Conservation (phyloP, 2,329 filamentous ascomycete species). For the Pseudogymnoascus sp. region DNA sequence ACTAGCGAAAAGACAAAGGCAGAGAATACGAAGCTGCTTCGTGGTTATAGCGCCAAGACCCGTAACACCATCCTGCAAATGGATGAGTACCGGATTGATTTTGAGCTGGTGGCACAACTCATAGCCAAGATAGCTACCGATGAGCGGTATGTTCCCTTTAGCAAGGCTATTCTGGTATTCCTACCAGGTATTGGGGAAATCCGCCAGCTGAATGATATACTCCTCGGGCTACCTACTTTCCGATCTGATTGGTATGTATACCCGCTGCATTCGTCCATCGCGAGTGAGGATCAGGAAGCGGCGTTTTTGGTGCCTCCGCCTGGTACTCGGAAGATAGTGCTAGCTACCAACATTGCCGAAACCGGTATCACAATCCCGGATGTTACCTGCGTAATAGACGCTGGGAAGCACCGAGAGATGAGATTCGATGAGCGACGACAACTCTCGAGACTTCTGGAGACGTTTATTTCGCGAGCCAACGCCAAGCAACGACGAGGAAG, state of each 20-base stretch:
- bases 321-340: conserved; percentile 82
- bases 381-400: conserved; percentile 93
- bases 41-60: conserved; percentile 68
- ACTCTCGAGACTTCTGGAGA: conserved; percentile 81
- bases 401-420: conserved; percentile 96
- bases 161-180: conserved; percentile 89
- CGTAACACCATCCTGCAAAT: conserved; percentile 65
- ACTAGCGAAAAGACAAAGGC: conserved; percentile 36
- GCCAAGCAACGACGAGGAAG: conserved; percentile 90
- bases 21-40: conserved; percentile 56
- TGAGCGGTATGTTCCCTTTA: conserved; percentile 59
- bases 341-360: conserved; percentile 96
- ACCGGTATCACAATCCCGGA: conserved; percentile 98
- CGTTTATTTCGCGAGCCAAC: conserved; percentile 91
- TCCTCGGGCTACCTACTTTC: conserved; percentile 70
- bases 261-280: conserved; percentile 87
- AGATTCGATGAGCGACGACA: conserved; percentile 89
- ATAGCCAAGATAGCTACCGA: conserved; percentile 68
- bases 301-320: conserved; percentile 79
- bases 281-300: conserved; percentile 90
- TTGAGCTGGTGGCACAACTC: conserved; percentile 73
- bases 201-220: conserved; percentile 74
- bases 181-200: conserved; percentile 93
- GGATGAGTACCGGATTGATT: conserved; percentile 88
- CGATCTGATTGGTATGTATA: conserved; percentile 73